Percentiles rank a stretch among this genome's conserved stretches.
Evolutionary conservation across 257 asterid species (phyloP).

Genomic region (Fraxinus anomala): DNA sequence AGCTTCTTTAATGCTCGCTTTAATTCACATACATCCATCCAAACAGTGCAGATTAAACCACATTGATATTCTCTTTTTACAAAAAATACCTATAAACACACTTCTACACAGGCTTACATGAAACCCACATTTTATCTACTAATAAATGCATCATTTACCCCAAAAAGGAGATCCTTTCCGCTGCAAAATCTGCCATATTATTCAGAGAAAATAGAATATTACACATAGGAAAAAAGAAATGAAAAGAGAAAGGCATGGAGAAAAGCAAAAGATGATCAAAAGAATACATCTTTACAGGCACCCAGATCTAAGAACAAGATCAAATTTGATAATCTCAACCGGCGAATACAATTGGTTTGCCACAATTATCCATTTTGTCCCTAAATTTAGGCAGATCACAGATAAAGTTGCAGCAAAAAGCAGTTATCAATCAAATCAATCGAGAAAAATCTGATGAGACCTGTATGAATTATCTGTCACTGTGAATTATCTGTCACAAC

Average conservation of each 20-base stretch:
- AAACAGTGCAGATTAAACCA: slow-evolving; percentile 51
- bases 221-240: slow-evolving; percentile 40
- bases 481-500: not conserved
- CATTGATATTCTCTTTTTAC: slow-evolving; percentile 49
- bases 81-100: slow-evolving; percentile 30
- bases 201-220: slow-evolving; percentile 49
- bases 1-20: slow-evolving; percentile 53
- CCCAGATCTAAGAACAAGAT: slow-evolving; percentile 48
- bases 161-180: slow-evolving; percentile 41
- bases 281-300: slow-evolving; percentile 62
- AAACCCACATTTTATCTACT: slow-evolving; percentile 38
- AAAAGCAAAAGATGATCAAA: slow-evolving; percentile 52
- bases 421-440: not conserved
- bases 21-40: slow-evolving; percentile 73
- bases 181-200: slow-evolving; percentile 54
- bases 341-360: slow-evolving; percentile 37
- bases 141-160: slow-evolving; percentile 32
- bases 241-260: slow-evolving; percentile 39
- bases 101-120: slow-evolving; percentile 31
- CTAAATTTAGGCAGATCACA: slow-evolving; percentile 37
- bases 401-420: not conserved
- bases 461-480: not conserved
- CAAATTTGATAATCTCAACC: slow-evolving; percentile 36
- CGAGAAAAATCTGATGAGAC: not conserved
- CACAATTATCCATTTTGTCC: slow-evolving; percentile 26